Evolutionary conservation across 2,329 filamentous ascomycete genomes (phyloP), one percentile per base, ranked within the genome.

Genomic region (Xylariaceae sp.): DNA sequence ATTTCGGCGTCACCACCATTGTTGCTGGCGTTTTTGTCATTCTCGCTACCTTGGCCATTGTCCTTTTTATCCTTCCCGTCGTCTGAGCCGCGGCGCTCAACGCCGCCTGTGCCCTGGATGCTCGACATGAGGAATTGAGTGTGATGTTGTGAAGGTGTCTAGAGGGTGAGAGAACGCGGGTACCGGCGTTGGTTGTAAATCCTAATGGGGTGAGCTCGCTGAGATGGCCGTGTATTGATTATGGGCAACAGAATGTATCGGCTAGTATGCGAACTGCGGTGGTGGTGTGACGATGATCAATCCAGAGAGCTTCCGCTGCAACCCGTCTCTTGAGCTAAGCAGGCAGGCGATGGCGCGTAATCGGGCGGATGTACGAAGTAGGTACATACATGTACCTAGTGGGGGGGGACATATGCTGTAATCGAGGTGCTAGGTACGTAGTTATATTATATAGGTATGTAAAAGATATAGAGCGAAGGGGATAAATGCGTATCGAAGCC

Each of bases 1-100:
- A 96, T 96, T 54, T 95, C 90, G 47, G 86, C 86, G 76, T 96
- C 92, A 46, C 80, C 87, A 66, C 86, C 84, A 52, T 77, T 74
- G 54, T 75, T 72, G 50, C 82, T 81, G 69, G 80, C 9, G 10
- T 34, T 34, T 5, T 26, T 80, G 65, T 71, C 79, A 60, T 76
- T 78, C 61, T 81, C 78, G 61, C 78, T 76, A 59, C 77, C 76
- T 68, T 75, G 71, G 55, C 76, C 76, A 47, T 71, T 76, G 50
- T 72, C 74, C 63, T 80, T 80, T 63, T 81, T 78, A 64, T 83
- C 78, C 70, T 86, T 66, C 39, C 55, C 64, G 18, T 64, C 66
- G 32, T 66, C 66, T 32, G 65, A 62, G 18, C 62, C 63, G 46
- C 62, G 63, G 58, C 63, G 65, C 53, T 63, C 58, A 51, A 57